These are phyloP conservation scores for Ceratobasidium theobromae DNA, from an alignment of 1,284 basidiomycete genomes.

Conservation along the genomic window DNA sequence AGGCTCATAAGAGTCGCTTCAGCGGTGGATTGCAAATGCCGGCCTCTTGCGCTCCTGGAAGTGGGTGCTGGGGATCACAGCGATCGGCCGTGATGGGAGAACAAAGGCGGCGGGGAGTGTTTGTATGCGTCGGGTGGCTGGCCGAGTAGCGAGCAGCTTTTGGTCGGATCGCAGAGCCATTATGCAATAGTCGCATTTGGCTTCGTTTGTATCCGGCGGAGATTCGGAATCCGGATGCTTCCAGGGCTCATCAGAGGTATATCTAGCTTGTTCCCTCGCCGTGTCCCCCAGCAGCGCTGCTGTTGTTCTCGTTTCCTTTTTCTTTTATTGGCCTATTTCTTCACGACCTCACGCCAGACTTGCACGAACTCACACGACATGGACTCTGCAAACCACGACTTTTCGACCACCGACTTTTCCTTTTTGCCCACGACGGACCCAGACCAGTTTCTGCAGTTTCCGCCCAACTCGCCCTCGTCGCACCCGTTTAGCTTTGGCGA, in stretches of 20 bases:
- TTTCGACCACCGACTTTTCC: not conserved
- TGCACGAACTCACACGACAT: not conserved
- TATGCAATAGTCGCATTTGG: slow-evolving; percentile 11
- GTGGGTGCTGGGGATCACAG: too few relatives aligned
- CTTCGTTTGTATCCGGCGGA: slow-evolving; percentile 6
- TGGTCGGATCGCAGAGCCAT: not conserved
- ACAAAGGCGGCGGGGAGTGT: too few relatives aligned
- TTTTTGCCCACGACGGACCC: not conserved
- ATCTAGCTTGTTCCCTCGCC: not conserved
- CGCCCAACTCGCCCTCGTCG: slow-evolving; percentile 27
- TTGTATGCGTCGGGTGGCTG: too few relatives aligned
- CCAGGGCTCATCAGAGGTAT: slow-evolving; percentile 3
- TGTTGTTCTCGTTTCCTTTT: slow-evolving; percentile 9
- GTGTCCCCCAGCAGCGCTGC: not conserved
- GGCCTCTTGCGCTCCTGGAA: too few relatives aligned
- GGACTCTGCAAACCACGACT: slow-evolving; percentile 21
- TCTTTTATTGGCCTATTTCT: not conserved
- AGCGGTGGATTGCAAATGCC: too few relatives aligned
- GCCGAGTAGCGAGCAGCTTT: too few relatives aligned
- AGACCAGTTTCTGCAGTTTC: slow-evolving; percentile 17
- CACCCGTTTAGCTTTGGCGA: slow-evolving; percentile 29
- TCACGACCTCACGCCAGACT: not conserved
- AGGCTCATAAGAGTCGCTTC: too few relatives aligned
- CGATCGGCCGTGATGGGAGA: too few relatives aligned
- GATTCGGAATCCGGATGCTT: not conserved